A percentile compares a stretch with the other conserved stretches of the same genome.
These are phyloP conservation scores for Hymenotorrendiella dingleyae DNA, from an alignment of 2,329 filamentous ascomycete species.

Conservation along the genomic window DNA sequence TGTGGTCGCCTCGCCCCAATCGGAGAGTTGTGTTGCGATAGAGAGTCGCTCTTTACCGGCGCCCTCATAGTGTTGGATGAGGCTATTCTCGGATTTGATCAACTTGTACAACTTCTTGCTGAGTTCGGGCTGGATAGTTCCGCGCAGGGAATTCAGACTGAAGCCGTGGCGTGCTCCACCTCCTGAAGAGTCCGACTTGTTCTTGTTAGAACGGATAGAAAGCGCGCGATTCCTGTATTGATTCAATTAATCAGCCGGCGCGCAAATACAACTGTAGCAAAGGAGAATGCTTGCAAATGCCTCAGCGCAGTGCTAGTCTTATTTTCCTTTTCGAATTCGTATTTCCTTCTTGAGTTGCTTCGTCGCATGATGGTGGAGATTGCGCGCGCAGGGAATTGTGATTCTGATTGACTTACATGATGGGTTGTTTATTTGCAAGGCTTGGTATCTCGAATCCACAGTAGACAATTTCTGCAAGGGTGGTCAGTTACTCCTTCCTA, in stretches of 20 bases:
- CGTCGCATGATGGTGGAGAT: conserved; percentile 12
- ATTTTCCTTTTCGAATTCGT: conserved; percentile 12
- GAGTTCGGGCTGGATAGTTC: conserved; percentile 78
- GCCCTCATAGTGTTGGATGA: conserved; percentile 76
- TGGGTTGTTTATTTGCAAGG: conserved; percentile 2
- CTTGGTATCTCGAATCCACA: no score
- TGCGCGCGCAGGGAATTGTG: no score
- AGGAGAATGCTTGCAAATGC: conserved; percentile 6
- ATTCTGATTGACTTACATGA: conserved; percentile 18
- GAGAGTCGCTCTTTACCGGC: conserved; percentile 78
- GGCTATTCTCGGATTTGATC: conserved; percentile 91
- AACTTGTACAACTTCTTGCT: conserved; percentile 83
- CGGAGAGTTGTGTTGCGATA: conserved; percentile 85
- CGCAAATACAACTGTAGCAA: not conserved
- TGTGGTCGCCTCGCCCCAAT: conserved; percentile 89
- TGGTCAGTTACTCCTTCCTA: conserved; percentile 15
- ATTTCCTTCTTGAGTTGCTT: conserved; percentile 13
- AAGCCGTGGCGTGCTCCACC: conserved; percentile 58
- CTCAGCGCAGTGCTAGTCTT: conserved; percentile 5
- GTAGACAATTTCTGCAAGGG: conserved; percentile 4
- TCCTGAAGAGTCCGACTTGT: conserved; percentile 26
- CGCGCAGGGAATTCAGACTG: conserved; percentile 79
- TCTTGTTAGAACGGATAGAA: conserved; percentile 59
- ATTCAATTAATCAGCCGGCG: conserved; percentile 2
- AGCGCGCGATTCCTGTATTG: conserved; percentile 63